Conservation (phyloP, 2,329 filamentous ascomycete species). For the Claviceps sp. region DNA sequence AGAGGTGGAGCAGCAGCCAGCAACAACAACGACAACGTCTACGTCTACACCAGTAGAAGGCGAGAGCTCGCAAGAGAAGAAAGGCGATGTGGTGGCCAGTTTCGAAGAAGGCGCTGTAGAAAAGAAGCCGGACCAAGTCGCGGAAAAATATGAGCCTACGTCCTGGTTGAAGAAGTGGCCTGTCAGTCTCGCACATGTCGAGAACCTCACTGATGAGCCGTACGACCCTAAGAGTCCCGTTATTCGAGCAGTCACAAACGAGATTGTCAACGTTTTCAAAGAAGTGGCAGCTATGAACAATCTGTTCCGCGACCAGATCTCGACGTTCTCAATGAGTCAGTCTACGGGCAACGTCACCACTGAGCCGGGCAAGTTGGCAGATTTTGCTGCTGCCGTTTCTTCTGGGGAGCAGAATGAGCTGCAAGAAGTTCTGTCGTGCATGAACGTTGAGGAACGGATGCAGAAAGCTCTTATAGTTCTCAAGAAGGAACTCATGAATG, state of each 20-base stretch:
- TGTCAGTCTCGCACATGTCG: conserved; percentile 88
- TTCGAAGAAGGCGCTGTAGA: conserved; percentile 75
- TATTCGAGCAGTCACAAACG: conserved; percentile 84
- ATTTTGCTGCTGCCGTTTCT: conserved; percentile 95
- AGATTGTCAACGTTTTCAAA: conserved; percentile 98
- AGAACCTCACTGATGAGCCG: conserved; percentile 80
- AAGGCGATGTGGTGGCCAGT: conserved; percentile 90
- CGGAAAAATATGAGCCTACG: conserved; percentile 66
- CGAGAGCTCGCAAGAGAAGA: conserved; percentile 48
- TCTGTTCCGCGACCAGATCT: conserved; percentile 92
- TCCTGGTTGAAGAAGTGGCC: conserved; percentile 84
- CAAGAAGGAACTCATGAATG: conserved; percentile 98
- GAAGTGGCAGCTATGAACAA: conserved; percentile 90
- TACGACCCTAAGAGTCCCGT: conserved; percentile 82
- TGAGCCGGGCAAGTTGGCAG: conserved; percentile 86
- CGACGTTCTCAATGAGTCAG: conserved; percentile 90
- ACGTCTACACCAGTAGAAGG: conserved; percentile 27
- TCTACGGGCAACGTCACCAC: conserved; percentile 90
- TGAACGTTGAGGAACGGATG: conserved; percentile 85
- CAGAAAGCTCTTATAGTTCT: conserved; percentile 83
- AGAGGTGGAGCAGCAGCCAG: conserved; percentile 45
- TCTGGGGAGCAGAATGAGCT: conserved; percentile 83
- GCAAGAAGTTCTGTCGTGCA: conserved; percentile 76
- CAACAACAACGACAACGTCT: conserved; percentile 5
- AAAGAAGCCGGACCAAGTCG: conserved; percentile 34